Evolutionary conservation across 148 eudicot species (phyloP), one percentile per base, ranked within the genome.

Genomic region (Rhododendron vialii): DNA sequence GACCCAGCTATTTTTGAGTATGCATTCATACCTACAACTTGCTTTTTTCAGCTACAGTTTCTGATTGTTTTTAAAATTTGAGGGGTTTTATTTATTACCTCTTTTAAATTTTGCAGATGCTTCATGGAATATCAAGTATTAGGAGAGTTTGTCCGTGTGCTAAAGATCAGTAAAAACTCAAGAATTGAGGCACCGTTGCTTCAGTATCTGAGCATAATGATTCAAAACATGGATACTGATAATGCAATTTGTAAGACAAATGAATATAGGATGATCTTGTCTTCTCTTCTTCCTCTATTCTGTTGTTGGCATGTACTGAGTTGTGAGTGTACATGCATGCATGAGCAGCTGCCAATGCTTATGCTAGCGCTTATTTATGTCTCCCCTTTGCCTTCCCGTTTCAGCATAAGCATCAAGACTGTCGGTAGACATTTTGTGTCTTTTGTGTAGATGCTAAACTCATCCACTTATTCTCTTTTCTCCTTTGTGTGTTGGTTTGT

Each of bases 151-250:
- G 89, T 90, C 83, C 91, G 92, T 67, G 41, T 92, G 63, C 89
- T 92, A 78, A 86, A 89, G 90, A 89, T 83, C 59, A 88, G 92
- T 86, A 90, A 71, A 84, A 84, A 86, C 63, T 87, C 92, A 67
- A 83, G 87, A 88, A 87, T 92, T 73, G 88, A 91, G 91, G 92
- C 91, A 30, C 89, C 90, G 43, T 82, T 92, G 86, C 94, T 92
- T 85, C 94, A 92, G 84, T 91, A 92, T 88, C 79, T 91, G 75
- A 92, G 92, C 90, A 92, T 92, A 83, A 87, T 92, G 92, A 87
- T 92, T 89, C 94, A 91, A 48, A 92, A 92, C 86, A 85, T 92
- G 88, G 89, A 85, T 28, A 88, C 91, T 53, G 94, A 92, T 61
- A 90, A 91, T 41, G 90, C 92, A 86, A 89, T 92, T 51, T 91